Base-by-base conservation (phyloP, 2,329 filamentous ascomycete species). In the Graphilbum sp. region DNA sequence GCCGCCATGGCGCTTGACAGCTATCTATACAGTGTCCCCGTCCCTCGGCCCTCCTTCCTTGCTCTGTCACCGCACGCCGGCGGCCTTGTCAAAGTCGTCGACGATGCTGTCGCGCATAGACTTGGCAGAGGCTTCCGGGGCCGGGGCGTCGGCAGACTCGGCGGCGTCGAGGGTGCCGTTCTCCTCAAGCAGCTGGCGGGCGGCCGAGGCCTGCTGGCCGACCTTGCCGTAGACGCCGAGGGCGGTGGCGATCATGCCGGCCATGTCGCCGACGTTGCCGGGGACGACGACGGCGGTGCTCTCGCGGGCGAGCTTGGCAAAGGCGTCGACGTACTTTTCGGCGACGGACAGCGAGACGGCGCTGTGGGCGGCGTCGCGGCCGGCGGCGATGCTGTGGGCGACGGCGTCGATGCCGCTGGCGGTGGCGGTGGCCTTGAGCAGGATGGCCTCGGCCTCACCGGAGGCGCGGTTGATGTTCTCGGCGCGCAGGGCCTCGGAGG, bases 161-260 rank as follows among this genome's bases (percentile, higher is more conserved):
- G 21, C 16, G 15, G 5, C 39, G 7, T 40, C 36, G n/a, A 44
- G 34, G 36, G 46, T n/a, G 40, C 44, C 34, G 44, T 42, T 36
- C 32, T 56, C 49, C 35, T 62, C 57, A 17, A 68, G 52, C 2
- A 61, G 41, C 49, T 66, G 65, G 46, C 67, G 67, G 5, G 75
- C 72, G 57, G 82, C 67, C 11, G 67, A 65, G 54, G 71, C 78
- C 27, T 75, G 72, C 54, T 72, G 74, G 49, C 75, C 85, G 33
- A 98, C 83, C 57, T 93, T 95, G 42, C 88, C 85, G 56, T 94
- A 98, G 16, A 98, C 87, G 39, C 86, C 81, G 67, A 98, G 77
- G 2, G 87, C 90, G 16, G 84, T 92, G 30, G 90, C 87, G 56
- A 98, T 96, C 87, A 98, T 94, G 48, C 84, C 76, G 39, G 85